These are phyloP conservation scores for Cantharellus anzutake DNA, from an alignment of 768 basidiomycete species.

Conservation along the genomic window DNA sequence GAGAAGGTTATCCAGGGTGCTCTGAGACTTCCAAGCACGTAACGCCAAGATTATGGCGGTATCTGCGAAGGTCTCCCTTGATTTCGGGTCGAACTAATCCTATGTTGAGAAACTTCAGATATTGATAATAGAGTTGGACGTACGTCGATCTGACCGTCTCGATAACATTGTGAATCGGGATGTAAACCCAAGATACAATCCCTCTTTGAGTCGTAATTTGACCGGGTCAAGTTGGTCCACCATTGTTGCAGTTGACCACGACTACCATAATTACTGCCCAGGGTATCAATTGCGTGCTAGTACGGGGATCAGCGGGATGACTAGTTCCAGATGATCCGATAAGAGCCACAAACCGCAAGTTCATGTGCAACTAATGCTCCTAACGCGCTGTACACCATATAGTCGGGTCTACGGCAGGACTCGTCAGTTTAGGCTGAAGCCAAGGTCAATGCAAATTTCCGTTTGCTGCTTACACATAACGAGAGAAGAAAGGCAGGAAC, in stretches of 20 bases:
- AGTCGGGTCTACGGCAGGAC: slow-evolving; percentile 44
- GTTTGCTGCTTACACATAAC: slow-evolving; percentile 36
- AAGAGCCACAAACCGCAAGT: slow-evolving; percentile 39
- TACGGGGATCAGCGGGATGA: background rate
- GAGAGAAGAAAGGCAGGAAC: slow-evolving; percentile 77
- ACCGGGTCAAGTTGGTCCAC: slow-evolving; percentile 82
- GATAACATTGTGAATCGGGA: slow-evolving; percentile 70
- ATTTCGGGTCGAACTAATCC: slow-evolving; percentile 26
- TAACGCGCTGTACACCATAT: slow-evolving; percentile 82
- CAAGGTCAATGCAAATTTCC: background rate
- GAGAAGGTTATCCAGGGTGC: slow-evolving; percentile 38
- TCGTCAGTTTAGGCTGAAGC: background rate
- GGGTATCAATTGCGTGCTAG: slow-evolving; percentile 80
- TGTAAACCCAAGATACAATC: slow-evolving; percentile 51
- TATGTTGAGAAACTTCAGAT: slow-evolving; percentile 4
- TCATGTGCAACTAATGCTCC: slow-evolving; percentile 89
- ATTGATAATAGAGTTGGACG: too few relatives aligned
- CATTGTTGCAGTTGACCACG: slow-evolving; percentile 73
- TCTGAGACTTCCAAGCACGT: slow-evolving; percentile 74
- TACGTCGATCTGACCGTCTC: slow-evolving; percentile 26
- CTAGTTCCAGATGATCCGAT: background rate
- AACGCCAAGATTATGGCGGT: slow-evolving; percentile 70
- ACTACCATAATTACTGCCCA: slow-evolving; percentile 80
- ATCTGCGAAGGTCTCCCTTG: slow-evolving; percentile 85
- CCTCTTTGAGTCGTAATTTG: slow-evolving; percentile 64